Evolutionary conservation across 2,329 filamentous ascomycete genomes (phyloP).

Genomic region (Colletotrichum zoysiae): DNA sequence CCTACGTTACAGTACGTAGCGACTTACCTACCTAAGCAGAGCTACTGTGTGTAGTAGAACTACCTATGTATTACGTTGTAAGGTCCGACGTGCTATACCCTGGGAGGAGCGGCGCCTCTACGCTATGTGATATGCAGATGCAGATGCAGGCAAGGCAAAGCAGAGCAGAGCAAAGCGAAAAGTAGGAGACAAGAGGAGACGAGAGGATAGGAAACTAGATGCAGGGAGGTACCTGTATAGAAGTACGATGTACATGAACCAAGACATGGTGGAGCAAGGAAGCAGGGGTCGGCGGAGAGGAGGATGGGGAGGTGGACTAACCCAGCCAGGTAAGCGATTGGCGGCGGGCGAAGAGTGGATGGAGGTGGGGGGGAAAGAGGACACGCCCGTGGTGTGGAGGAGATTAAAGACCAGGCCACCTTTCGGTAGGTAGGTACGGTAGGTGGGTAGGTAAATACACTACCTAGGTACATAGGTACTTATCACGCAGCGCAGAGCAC

Average conservation of each 20-base stretch:
- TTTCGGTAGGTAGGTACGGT: not conserved
- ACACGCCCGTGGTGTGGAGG: slow-evolving; percentile 35
- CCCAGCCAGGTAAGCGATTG: not conserved
- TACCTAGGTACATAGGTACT: no score
- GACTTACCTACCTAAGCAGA: no score
- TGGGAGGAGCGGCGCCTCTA: not conserved
- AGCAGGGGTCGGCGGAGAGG: slow-evolving; percentile 1
- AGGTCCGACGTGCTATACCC: not conserved
- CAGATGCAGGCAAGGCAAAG: slow-evolving; percentile 28
- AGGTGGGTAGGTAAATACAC: no score
- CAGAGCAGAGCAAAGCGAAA: slow-evolving; percentile 24
- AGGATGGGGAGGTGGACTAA: not conserved
- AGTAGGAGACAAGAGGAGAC: slow-evolving; percentile 12
- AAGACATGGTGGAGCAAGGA: slow-evolving; percentile 2
- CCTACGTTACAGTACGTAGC: not conserved
- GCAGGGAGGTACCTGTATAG: not conserved
- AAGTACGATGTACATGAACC: not conserved
- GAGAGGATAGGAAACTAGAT: not conserved
- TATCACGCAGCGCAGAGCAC: no score
- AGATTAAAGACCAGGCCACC: not conserved
- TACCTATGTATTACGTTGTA: no score
- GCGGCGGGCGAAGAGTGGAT: slow-evolving; percentile 1
- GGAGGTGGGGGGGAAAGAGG: not conserved
- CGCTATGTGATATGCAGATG: slow-evolving; percentile 23
- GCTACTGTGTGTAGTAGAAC: not conserved